Evolutionary conservation across 2,329 filamentous ascomycete species (phyloP).

Genomic region (Trichoderma gracile): DNA sequence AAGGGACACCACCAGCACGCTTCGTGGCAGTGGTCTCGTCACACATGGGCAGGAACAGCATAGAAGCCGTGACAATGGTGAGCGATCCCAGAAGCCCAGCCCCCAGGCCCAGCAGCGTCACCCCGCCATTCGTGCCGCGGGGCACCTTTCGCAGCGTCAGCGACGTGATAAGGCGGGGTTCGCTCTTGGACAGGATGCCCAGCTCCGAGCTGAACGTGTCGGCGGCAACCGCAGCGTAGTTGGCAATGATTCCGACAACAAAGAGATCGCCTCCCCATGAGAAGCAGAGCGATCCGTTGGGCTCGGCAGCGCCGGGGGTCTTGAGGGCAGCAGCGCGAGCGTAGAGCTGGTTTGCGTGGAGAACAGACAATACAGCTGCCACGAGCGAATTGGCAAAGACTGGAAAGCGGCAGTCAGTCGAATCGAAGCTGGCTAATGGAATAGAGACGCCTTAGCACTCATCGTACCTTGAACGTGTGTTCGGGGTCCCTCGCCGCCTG

Average conservation of each 20-base stretch:
- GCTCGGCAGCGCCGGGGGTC: constrained; percentile 36
- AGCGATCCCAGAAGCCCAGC: constrained; percentile 75
- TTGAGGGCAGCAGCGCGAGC: constrained; percentile 47
- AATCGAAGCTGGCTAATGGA: background rate
- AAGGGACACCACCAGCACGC: constrained; percentile 49
- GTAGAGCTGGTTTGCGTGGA: constrained; percentile 62
- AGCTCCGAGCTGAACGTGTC: constrained; percentile 96
- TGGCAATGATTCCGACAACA: constrained; percentile 67
- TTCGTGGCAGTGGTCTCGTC: constrained; percentile 40
- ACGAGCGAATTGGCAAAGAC: constrained; percentile 85
- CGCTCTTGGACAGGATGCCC: constrained; percentile 76
- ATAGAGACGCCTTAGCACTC: background rate
- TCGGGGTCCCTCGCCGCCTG: constrained; percentile 77
- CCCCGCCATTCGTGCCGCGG: constrained; percentile 89
- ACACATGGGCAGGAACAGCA: constrained; percentile 71
- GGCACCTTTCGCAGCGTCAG: constrained; percentile 75
- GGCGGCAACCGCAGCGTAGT: constrained; percentile 88
- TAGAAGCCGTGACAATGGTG: constrained; percentile 65
- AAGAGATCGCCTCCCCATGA: constrained; percentile 63
- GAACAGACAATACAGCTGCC: constrained; percentile 64
- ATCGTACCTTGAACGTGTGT: constrained; percentile 73
- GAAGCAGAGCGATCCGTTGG: constrained; percentile 54
- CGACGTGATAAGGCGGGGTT: constrained; percentile 84
- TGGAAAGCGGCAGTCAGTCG: constrained; percentile 30
- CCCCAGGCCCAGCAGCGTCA: constrained; percentile 71